These are phyloP conservation scores for Rhytidhysteron rufulum DNA, from an alignment of 2,329 filamentous ascomycete species.

Conservation along the genomic window DNA sequence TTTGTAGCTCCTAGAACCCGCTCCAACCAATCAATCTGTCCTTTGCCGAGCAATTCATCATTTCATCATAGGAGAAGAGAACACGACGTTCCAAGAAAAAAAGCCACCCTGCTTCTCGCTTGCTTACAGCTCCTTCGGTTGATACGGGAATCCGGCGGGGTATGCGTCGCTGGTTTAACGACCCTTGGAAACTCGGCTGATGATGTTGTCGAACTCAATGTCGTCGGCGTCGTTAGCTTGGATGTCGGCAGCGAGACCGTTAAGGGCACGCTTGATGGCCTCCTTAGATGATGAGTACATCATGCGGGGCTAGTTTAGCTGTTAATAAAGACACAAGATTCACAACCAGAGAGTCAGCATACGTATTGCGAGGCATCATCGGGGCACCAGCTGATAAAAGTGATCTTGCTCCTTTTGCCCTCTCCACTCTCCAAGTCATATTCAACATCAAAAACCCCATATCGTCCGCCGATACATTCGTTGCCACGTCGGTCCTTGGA, in stretches of 20 bases:
- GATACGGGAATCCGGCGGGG: no score
- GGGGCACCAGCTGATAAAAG: slow-evolving; percentile 75
- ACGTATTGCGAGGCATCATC: slow-evolving; percentile 79
- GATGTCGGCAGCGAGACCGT: slow-evolving; percentile 70
- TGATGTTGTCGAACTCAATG: slow-evolving; percentile 71
- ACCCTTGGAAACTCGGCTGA: slow-evolving; percentile 51
- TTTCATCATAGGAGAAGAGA: not conserved
- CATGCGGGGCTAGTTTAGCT: slow-evolving; percentile 69
- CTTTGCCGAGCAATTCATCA: not conserved
- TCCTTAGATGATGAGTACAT: slow-evolving; percentile 87
- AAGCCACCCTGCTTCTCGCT: no score
- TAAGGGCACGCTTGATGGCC: slow-evolving; percentile 74
- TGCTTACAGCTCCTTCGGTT: no score
- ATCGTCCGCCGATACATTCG: slow-evolving; percentile 63
- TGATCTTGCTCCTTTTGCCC: slow-evolving; percentile 70
- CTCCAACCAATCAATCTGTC: not conserved
- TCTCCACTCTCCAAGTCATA: slow-evolving; percentile 70
- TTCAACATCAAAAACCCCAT: slow-evolving; percentile 82
- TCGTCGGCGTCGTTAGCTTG: slow-evolving; percentile 83
- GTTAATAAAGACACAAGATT: not conserved
- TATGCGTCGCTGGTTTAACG: slow-evolving; percentile 36
- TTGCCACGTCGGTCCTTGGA: slow-evolving; percentile 64
- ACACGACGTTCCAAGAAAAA: no score
- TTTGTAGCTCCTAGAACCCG: not conserved
- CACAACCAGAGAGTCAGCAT: slow-evolving; percentile 29